Percentiles rank a stretch among this genome's conserved stretches.
Conservation (phyloP, 2,329 filamentous ascomycete genomes). For the Alternaria triticimaculans region DNA sequence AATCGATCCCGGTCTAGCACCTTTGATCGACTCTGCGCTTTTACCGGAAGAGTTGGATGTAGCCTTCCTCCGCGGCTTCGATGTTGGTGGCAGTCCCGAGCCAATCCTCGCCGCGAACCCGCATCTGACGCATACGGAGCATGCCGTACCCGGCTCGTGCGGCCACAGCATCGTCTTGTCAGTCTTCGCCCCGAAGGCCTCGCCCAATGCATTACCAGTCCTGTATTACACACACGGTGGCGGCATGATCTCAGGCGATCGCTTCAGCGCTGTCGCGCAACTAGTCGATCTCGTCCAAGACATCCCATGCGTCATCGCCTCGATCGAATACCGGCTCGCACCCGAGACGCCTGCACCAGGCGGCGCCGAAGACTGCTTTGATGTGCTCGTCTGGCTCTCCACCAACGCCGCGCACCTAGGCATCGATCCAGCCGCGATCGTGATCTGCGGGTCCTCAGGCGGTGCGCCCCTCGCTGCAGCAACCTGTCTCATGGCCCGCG, state of each 20-base stretch:
- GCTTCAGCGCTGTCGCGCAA: slow-evolving; percentile 17
- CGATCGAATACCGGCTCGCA: slow-evolving; percentile 23
- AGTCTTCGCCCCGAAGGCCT: slow-evolving; percentile 59
- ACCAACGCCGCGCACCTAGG: slow-evolving; percentile 15
- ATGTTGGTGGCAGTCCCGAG: neutral
- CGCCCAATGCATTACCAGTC: slow-evolving; percentile 67
- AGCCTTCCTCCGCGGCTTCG: slow-evolving; percentile 12
- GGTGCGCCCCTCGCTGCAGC: slow-evolving; percentile 19
- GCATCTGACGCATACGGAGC: slow-evolving; percentile 58
- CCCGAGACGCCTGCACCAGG: slow-evolving; percentile 22
- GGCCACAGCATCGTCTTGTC: slow-evolving; percentile 65
- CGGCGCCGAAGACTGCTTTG: slow-evolving; percentile 23
- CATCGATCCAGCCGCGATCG: slow-evolving; percentile 19
- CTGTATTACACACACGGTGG: slow-evolving; percentile 71
- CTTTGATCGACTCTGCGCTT: slow-evolving; percentile 10
- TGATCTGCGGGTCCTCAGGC: slow-evolving; percentile 18
- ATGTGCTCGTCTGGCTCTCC: slow-evolving; percentile 20
- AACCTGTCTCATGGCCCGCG: slow-evolving; percentile 20
- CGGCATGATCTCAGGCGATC: slow-evolving; percentile 21
- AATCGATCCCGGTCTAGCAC: slow-evolving; percentile 5
- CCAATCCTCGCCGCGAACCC: slow-evolving; percentile 65
- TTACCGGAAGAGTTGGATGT: slow-evolving; percentile 18
- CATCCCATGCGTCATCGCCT: slow-evolving; percentile 17
- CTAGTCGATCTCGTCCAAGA: slow-evolving; percentile 20
- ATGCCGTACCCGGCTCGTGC: slow-evolving; percentile 31